phyloP scores from a whole-genome alignment of 768 basidiomycete species.

The Xerocomus potaroensis region DNA sequence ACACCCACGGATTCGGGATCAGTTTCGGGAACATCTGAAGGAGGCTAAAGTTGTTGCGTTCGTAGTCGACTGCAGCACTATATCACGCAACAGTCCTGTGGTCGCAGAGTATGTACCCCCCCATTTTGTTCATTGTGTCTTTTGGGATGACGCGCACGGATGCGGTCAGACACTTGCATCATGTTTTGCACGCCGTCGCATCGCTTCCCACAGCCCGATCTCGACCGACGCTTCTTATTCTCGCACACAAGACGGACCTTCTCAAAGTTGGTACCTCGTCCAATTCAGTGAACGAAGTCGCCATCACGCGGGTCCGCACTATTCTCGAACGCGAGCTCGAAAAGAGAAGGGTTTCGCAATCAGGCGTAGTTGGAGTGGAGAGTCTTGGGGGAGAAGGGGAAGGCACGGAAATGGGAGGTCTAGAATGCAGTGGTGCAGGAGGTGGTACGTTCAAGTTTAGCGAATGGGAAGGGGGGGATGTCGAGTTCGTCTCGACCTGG shows the following conservation, averaged over 20 bases:
- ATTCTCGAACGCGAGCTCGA: conserved; percentile 84
- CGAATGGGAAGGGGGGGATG: conserved; percentile 84
- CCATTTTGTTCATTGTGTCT: not conserved
- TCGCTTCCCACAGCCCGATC: conserved; percentile 68
- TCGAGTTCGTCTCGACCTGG: conserved; percentile 61
- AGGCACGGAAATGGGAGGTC: conserved; percentile 61
- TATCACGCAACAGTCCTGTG: conserved; percentile 68
- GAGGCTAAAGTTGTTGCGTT: conserved; percentile 68
- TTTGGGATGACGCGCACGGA: not conserved
- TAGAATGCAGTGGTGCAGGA: conserved; percentile 59
- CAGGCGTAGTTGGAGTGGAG: conserved; percentile 65
- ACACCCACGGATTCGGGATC: conserved; percentile 75
- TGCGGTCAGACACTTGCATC: conserved; percentile 61
- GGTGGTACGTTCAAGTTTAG: conserved; percentile 64
- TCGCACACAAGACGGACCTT: conserved; percentile 77
- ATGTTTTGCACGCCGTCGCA: conserved; percentile 62
- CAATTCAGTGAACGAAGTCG: conserved; percentile 41
- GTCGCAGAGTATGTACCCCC: conserved; percentile 70
- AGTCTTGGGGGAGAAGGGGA: conserved; percentile 69
- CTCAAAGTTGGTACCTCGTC: conserved; percentile 44
- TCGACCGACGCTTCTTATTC: conserved; percentile 56
- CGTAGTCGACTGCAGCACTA: conserved; percentile 73
- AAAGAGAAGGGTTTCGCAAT: conserved; percentile 63
- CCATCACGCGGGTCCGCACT: conserved; percentile 65
- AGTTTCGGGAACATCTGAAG: conserved; percentile 61